A percentile compares a stretch with the other conserved stretches of the same genome.
Conservation (phyloP, 306 rosid genomes). For the Pueraria montana region DNA sequence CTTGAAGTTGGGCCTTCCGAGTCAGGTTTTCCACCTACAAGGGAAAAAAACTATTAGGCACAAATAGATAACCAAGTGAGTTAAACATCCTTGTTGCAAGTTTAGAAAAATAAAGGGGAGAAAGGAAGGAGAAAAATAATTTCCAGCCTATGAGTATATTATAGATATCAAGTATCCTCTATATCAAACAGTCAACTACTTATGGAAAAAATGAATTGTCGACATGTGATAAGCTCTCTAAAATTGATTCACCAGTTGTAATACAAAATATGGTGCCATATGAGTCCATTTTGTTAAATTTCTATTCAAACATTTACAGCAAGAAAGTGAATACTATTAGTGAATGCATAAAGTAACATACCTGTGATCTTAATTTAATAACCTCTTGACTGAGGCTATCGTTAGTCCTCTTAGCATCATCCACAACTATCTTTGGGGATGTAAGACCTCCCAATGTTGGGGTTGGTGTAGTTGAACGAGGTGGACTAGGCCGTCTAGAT, state of each 20-base stretch:
- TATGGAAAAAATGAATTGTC: neutral
- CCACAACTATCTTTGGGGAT: constrained; percentile 89
- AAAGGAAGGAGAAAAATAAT: constrained; percentile 14
- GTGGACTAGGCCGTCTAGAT: constrained; percentile 98
- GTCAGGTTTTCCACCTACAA: constrained; percentile 89
- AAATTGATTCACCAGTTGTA: constrained; percentile 23
- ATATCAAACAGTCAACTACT: constrained; percentile 34
- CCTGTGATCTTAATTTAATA: constrained; percentile 93
- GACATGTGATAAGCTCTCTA: constrained; percentile 16
- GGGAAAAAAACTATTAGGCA: constrained; percentile 40
- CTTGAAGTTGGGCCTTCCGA: constrained; percentile 91
- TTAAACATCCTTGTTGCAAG: constrained; percentile 19
- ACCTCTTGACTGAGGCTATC: constrained; percentile 97
- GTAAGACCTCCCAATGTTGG: constrained; percentile 99
- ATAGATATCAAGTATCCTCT: constrained; percentile 4
- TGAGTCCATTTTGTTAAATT: constrained; percentile 28
- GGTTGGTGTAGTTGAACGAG: constrained; percentile 98
- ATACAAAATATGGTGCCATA: neutral
- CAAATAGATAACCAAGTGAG: constrained; percentile 42
- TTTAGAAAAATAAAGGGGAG: constrained; percentile 10
- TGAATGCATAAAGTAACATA: constrained; percentile 46
- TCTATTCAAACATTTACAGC: constrained; percentile 7
- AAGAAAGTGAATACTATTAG: constrained; percentile 35
- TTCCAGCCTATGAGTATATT: too few relatives aligned
- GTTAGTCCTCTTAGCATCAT: constrained; percentile 87